phyloP scores from a whole-genome alignment of 2,329 filamentous ascomycete species.

The Drechslerella stenobrocha region DNA sequence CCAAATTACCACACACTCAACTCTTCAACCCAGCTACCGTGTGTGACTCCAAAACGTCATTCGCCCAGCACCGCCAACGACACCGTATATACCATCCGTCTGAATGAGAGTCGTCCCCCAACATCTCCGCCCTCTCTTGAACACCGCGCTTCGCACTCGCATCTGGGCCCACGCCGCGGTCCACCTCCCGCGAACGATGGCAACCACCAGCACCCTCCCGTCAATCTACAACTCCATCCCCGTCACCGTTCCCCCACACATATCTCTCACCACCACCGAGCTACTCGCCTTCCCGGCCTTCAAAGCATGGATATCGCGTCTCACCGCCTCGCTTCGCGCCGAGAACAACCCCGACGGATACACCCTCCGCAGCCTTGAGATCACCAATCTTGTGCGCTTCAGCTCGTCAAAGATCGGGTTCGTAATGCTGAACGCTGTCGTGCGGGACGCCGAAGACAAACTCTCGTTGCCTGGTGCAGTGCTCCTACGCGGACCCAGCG shows the following conservation, averaged over 20 bases:
- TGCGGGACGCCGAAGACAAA: constrained; percentile 60
- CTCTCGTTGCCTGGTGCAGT: constrained; percentile 61
- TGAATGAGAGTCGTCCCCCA: background rate
- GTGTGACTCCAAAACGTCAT: constrained; percentile 2
- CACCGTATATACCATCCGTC: too few species aligned
- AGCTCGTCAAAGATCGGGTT: constrained; percentile 59
- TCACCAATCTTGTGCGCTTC: constrained; percentile 40
- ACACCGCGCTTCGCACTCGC: background rate
- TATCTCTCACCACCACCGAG: constrained; percentile 12
- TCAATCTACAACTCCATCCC: constrained; percentile 16
- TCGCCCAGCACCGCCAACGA: background rate
- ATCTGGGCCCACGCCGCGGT: background rate
- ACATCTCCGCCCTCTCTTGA: background rate
- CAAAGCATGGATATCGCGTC: constrained; percentile 37
- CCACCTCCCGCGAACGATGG: constrained; percentile 14
- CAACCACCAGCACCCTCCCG: constrained; percentile 18
- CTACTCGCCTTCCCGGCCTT: constrained; percentile 38
- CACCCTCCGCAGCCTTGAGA: constrained; percentile 13
- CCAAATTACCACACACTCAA: constrained; percentile 31
- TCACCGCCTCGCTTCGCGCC: constrained; percentile 24
- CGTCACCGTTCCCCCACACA: constrained; percentile 23
- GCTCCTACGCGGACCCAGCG: constrained; percentile 65
- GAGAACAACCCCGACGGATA: constrained; percentile 45
- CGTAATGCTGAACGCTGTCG: constrained; percentile 61
- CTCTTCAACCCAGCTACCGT: constrained; percentile 11